These are phyloP conservation scores for Monosporozyma aerobia DNA, from an alignment of 805 yeast genomes.

Conservation along the genomic window DNA sequence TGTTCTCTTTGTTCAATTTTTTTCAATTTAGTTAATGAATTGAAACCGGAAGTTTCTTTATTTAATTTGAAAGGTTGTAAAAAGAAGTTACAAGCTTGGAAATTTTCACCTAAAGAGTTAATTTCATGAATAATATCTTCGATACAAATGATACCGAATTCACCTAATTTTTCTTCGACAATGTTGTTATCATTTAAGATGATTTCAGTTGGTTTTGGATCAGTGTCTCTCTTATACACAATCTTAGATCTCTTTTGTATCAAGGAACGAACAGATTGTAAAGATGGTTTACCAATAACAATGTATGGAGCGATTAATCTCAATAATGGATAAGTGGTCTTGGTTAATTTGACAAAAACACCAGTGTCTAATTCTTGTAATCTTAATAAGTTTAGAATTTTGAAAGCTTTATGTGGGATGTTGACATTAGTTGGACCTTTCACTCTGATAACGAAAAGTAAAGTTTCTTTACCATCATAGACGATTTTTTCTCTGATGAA, in stretches of 20 bases:
- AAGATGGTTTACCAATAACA: conserved; percentile 66
- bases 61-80: conserved; percentile 61
- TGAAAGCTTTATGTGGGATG: conserved; percentile 55
- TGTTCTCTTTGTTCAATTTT: conserved; percentile 49
- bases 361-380: conserved; percentile 54
- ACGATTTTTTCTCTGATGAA: conserved; percentile 27
- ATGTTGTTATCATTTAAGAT: conserved; percentile 65
- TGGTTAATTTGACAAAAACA: conserved; percentile 58
- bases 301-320: conserved; percentile 65
- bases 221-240: conserved; percentile 26
- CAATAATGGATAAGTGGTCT: conserved; percentile 51
- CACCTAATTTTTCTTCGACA: conserved; percentile 65
- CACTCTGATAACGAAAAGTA: conserved; percentile 59
- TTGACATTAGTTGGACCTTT: conserved; percentile 55
- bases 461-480: conserved; percentile 38
- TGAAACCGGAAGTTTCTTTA: conserved; percentile 65
- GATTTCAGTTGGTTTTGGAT: conserved; percentile 30
- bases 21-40: conserved; percentile 61
- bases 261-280: conserved; percentile 59
- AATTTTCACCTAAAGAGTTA: conserved; percentile 50
- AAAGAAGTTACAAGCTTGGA: conserved; percentile 52
- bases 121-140: conserved; percentile 75
- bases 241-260: conserved; percentile 71
- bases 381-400: conserved; percentile 53
- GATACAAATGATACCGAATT: conserved; percentile 63